Percentiles rank a stretch among this genome's conserved stretches.
These are phyloP conservation scores for Malus hybrid DNA, from an alignment of 331 rosid genomes.

Conservation along the genomic window DNA sequence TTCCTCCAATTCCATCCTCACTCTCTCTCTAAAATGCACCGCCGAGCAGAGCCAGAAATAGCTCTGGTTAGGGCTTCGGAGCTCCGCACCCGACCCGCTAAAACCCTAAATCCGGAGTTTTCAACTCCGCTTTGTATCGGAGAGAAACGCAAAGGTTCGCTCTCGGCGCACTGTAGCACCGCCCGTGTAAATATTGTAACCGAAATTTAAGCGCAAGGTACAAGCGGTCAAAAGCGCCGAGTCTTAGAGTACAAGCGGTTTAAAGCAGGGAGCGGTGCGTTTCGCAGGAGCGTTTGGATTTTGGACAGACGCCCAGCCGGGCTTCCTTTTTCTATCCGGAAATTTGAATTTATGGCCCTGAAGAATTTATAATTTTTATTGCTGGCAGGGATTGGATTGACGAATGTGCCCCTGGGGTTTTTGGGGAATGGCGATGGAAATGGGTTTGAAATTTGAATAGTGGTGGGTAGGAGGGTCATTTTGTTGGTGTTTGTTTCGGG, in stretches of 20 bases:
- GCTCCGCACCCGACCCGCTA: slow-evolving; percentile 11
- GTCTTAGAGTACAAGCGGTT: not conserved
- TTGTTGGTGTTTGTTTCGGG: slow-evolving; percentile 8
- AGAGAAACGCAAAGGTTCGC: not conserved
- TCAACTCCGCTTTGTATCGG: slow-evolving; percentile 8
- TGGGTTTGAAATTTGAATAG: slow-evolving; percentile 4
- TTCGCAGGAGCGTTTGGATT: slow-evolving; percentile 6
- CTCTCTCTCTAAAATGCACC: slow-evolving; percentile 11
- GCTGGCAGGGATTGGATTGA: not conserved
- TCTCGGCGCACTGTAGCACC: not conserved
- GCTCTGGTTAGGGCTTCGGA: not conserved
- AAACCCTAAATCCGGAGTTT: slow-evolving; percentile 20
- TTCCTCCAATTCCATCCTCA: slow-evolving; percentile 20
- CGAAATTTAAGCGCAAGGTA: not conserved
- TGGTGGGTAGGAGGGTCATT: slow-evolving; percentile 20
- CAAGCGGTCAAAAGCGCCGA: not conserved
- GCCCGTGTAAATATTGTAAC: not conserved
- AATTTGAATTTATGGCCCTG: slow-evolving; percentile 18
- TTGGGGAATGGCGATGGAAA: not conserved
- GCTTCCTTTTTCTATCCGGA: not conserved
- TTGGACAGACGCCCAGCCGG: not conserved
- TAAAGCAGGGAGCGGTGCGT: not conserved
- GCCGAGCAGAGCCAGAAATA: not conserved
- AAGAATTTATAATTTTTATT: not conserved
- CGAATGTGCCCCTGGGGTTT: not conserved